A percentile compares a stretch with the other conserved stretches of the same genome.
Evolutionary conservation across 352 stramenopile genomes (phyloP).

Genomic region (Globisporangium paroecandrum): DNA sequence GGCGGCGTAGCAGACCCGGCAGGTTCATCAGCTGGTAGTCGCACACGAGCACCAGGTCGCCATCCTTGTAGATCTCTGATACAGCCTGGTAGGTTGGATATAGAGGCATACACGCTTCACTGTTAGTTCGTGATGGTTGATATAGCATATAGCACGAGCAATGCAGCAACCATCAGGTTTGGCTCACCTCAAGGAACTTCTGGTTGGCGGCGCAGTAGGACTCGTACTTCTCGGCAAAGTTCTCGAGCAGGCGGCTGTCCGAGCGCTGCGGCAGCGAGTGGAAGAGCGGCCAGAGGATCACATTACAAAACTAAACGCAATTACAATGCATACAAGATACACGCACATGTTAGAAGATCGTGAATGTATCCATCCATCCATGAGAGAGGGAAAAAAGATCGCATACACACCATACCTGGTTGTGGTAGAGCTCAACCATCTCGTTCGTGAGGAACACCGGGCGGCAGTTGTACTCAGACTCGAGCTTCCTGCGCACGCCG

Average conservation of each 20-base stretch:
- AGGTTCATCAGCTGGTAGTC: slow-evolving; percentile 90
- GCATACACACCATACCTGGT: slow-evolving; percentile 27
- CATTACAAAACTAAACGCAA: slow-evolving; percentile 75
- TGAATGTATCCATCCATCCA: background rate
- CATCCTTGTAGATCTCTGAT: slow-evolving; percentile 80
- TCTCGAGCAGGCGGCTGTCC: slow-evolving; percentile 65
- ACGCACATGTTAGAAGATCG: background rate
- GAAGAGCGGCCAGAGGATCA: slow-evolving; percentile 89
- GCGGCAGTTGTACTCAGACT: slow-evolving; percentile 80
- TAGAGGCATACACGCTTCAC: background rate
- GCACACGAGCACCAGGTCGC: slow-evolving; percentile 84
- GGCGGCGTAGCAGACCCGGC: slow-evolving; percentile 65
- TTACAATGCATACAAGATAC: background rate
- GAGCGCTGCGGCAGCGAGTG: slow-evolving; percentile 84
- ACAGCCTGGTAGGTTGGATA: slow-evolving; percentile 30
- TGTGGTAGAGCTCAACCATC: slow-evolving; percentile 84
- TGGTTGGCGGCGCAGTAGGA: slow-evolving; percentile 86
- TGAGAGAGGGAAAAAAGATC: background rate
- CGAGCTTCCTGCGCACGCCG: slow-evolving; percentile 64
- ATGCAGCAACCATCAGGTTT: background rate
- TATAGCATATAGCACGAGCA: background rate
- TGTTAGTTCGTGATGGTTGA: background rate
- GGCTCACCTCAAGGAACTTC: slow-evolving; percentile 66
- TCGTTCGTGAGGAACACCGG: slow-evolving; percentile 83
- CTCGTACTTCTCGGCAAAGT: slow-evolving; percentile 87